Evolutionary conservation across 2,329 filamentous ascomycete species (phyloP).

Genomic region (Verticillium longisporum): DNA sequence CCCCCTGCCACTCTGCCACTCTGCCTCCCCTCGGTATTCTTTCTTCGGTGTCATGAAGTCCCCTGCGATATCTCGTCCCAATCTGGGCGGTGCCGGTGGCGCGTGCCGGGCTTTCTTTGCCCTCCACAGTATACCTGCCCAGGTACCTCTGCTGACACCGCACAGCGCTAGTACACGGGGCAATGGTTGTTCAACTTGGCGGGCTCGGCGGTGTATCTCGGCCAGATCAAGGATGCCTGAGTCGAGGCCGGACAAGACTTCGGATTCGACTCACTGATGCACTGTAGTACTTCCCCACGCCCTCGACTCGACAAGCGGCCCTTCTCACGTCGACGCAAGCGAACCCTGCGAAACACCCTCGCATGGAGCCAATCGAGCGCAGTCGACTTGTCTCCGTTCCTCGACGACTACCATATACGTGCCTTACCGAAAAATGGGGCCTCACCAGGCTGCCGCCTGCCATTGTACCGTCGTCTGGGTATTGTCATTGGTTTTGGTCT

Average conservation of each 20-base stretch:
- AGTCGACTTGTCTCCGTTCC: background rate
- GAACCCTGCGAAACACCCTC: background rate
- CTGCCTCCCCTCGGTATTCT: background rate
- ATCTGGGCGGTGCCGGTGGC: background rate
- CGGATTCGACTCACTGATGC: background rate
- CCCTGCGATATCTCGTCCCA: background rate
- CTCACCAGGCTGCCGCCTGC: background rate
- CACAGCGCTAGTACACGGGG: background rate
- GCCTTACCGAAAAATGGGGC: background rate
- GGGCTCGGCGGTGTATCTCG: background rate
- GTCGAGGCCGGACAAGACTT: background rate
- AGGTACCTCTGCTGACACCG: background rate
- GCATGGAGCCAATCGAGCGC: background rate
- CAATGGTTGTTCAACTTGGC: background rate
- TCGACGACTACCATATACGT: background rate
- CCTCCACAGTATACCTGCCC: background rate
- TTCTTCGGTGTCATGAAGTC: background rate
- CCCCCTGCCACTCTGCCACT: background rate
- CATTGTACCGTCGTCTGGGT: background rate
- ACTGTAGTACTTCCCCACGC: background rate
- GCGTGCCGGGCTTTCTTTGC: background rate
- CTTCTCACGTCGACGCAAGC: background rate
- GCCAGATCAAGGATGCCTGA: background rate
- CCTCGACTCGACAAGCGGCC: background rate
- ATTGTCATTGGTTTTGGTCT: background rate